These are phyloP conservation scores for Nissolia schottii DNA, from an alignment of 306 rosid genomes.

Conservation along the genomic window DNA sequence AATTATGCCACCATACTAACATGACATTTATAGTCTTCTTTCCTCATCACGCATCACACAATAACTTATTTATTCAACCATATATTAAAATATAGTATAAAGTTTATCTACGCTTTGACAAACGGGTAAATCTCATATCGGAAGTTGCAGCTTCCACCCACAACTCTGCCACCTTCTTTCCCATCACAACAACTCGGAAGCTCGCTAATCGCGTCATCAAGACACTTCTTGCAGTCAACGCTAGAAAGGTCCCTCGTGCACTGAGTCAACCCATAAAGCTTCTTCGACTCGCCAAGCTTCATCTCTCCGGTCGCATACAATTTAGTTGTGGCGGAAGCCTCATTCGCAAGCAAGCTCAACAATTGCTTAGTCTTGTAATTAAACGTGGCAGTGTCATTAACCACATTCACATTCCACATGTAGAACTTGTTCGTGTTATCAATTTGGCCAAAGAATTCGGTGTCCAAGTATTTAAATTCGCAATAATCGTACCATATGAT, in stretches of 20 bases:
- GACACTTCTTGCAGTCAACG: constrained; percentile 35
- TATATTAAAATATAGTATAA: background rate
- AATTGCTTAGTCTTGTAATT: constrained; percentile 10
- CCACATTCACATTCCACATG: constrained; percentile 19
- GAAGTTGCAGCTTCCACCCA: constrained; percentile 36
- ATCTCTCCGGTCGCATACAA: constrained; percentile 25
- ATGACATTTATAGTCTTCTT: background rate
- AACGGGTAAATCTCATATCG: constrained; percentile 39
- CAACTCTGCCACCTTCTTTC: constrained; percentile 40
- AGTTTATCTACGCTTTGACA: background rate
- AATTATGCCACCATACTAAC: background rate
- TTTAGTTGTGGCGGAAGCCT: constrained; percentile 10
- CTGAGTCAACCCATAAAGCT: constrained; percentile 34
- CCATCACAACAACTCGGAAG: constrained; percentile 38
- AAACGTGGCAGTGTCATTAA: constrained; percentile 1
- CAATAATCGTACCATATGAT: constrained; percentile 38
- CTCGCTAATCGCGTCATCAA: constrained; percentile 26
- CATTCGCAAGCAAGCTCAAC: background rate
- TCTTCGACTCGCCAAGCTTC: background rate
- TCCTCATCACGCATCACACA: background rate
- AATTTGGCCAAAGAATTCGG: constrained; percentile 34
- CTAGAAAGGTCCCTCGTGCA: constrained; percentile 43
- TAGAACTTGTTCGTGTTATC: constrained; percentile 13
- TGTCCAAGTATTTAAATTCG: constrained; percentile 30
- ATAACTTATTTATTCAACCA: background rate